Evolutionary conservation across 2,329 filamentous ascomycete species (phyloP).

Genomic region (Hypoxylon sp.): DNA sequence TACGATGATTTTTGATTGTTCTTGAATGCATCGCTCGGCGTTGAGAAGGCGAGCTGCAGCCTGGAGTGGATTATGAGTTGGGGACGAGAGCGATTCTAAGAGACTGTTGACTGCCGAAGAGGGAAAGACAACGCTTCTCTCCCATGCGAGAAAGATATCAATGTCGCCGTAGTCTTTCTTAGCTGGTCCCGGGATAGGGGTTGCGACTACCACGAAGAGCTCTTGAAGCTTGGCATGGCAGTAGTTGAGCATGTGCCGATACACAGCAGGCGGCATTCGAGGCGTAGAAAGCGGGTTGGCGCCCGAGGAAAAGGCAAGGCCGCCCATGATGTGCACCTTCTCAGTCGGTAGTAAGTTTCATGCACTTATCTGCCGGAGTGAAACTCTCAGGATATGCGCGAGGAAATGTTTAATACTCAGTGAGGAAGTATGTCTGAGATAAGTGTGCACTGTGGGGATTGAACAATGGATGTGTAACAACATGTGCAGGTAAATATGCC

Average conservation of each 20-base stretch:
- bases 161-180: conserved; percentile 77
- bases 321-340: conserved; percentile 65
- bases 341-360: neutral
- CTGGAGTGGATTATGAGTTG: conserved; percentile 30
- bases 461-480: too few species aligned
- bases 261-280: conserved; percentile 69
- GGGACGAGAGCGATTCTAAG: neutral
- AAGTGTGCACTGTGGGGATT: too few species aligned
- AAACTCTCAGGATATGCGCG: too few species aligned
- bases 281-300: conserved; percentile 64
- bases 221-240: conserved; percentile 57
- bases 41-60: conserved; percentile 53
- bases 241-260: conserved; percentile 58
- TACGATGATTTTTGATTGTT: conserved; percentile 45
- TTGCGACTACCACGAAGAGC: conserved; percentile 63
- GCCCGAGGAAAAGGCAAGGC: conserved; percentile 63
- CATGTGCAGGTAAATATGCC: too few species aligned
- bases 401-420: too few species aligned
- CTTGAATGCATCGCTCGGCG: conserved; percentile 52
- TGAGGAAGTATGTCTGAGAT: too few species aligned
- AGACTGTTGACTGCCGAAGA: neutral
- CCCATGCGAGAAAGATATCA: conserved; percentile 69
- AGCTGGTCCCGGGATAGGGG: conserved; percentile 72
- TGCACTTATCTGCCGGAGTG: too few species aligned
- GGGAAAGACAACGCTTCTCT: conserved; percentile 35